Conservation (phyloP, 2,329 filamentous ascomycete species). For the Claviceps paspali region DNA sequence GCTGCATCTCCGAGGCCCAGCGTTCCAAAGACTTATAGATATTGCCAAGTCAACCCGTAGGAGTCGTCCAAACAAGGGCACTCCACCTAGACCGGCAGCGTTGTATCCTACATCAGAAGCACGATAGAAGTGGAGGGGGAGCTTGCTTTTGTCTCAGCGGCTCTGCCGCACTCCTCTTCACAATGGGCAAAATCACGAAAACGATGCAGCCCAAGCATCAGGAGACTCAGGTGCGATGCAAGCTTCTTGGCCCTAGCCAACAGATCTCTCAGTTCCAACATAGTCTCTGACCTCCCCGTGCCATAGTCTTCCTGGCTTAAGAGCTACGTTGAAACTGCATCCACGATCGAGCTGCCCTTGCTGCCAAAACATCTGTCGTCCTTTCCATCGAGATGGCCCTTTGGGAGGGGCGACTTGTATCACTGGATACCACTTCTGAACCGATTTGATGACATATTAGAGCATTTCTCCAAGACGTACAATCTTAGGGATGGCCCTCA, state of each 20-base stretch:
- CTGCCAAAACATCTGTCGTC: slow-evolving; percentile 61
- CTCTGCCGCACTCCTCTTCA: slow-evolving; percentile 42
- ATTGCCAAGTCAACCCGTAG: slow-evolving; percentile 4
- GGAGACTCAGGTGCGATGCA: slow-evolving; percentile 44
- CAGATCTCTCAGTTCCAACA: background rate
- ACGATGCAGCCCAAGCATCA: slow-evolving; percentile 50
- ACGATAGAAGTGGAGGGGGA: slow-evolving; percentile 41
- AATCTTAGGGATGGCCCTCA: slow-evolving; percentile 69
- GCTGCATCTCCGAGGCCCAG: background rate
- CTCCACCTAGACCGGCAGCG: slow-evolving; percentile 19
- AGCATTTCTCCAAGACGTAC: slow-evolving; percentile 68
- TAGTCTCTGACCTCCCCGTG: background rate
- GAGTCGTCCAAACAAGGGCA: slow-evolving; percentile 19
- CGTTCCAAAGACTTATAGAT: background rate
- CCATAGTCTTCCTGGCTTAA: slow-evolving; percentile 72
- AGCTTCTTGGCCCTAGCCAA: background rate
- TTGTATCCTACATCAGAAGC: slow-evolving; percentile 25
- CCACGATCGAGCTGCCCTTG: slow-evolving; percentile 54
- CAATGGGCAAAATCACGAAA: slow-evolving; percentile 56
- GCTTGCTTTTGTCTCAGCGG: slow-evolving; percentile 33
- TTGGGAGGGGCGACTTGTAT: slow-evolving; percentile 88
- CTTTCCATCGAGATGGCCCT: slow-evolving; percentile 86
- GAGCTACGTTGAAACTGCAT: slow-evolving; percentile 60
- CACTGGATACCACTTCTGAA: slow-evolving; percentile 96
- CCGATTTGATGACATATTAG: slow-evolving; percentile 79